Base-by-base conservation (phyloP, 345 rosid species). In the Erysimum cheiranthoides region DNA sequence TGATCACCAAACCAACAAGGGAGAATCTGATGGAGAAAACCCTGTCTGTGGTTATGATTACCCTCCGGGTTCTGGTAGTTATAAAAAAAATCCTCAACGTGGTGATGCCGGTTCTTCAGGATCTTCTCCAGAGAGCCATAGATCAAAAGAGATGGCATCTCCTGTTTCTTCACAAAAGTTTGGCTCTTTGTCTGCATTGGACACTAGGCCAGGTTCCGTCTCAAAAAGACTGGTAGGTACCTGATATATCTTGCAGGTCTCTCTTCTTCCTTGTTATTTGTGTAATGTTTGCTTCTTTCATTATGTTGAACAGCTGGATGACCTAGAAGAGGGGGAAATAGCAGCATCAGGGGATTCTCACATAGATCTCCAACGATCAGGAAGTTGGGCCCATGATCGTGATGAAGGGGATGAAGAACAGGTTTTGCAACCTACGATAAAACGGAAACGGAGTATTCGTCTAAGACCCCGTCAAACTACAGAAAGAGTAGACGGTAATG, bases 321-420 rank as follows among this genome's bases (percentile, higher is more conserved):
- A 96, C 46, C 84, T 96, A 47, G 99, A 96, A 82, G 99, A 96
- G 71, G 99, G 99, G 67, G 99, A 96, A 83, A 93, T 96, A 71
- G 99, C 88, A n/a, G 74, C 85, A 40, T 95, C 99, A 21, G 96
- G 89, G 81, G 99, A 93, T 78, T 93, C 98, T 80, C 97, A 89
- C 81, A 62, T 85, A 82, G 98, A 93, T 59, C 94, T 74, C 78
- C 97, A 87, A 78, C 96, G 86, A 74, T 96, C 99, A 68, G 97
- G 91, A 81, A 96, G 95, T 85, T 91, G 93, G 98, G 85, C 85
- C 61, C 96, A 89, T 77, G 98, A 91, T 61, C 96, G 92, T 3
- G 98, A 91, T 31, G 98, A 91, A 83, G 97, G 90, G 65, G 99
- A 91, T 82, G 98, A 93, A 62, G 98, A 96, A 68, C 99, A 93